Base-by-base conservation (phyloP, 306 rosid species). In the Ammopiptanthus mongolicus region DNA sequence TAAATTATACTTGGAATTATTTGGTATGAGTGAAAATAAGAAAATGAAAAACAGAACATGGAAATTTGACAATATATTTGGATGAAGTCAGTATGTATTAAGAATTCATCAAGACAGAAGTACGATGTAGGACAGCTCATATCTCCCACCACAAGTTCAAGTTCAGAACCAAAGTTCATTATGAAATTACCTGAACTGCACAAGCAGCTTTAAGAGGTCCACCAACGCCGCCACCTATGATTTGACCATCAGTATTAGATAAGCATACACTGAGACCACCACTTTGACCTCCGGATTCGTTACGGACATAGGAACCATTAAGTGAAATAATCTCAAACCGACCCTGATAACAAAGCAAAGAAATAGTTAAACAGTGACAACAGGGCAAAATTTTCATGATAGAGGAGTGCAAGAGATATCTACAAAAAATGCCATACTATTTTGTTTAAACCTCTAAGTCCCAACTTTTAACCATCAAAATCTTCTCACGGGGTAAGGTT, bases 211-310 rank as follows among this genome's bases (percentile, higher is more conserved):
- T 90, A 64, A 96, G 78, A 5, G 99, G 92, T 58, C 99, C 99
- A 84, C 96, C 96, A 75, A 96, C 90, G 55, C 98, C 98, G 65
- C 99, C 99, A 65, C 99, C 99, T 57, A 96, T 78, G 71, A 96
- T 90, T 82, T 92, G 94, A 21, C 99, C 99, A 84, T 96, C 89
- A 25, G 94, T 55, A 81, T 72, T 90, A 25, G 94, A 86, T 59
- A 96, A 82, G 80, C 98, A 90, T 69, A 92, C 92, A 78, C 99
- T 96, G 19, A 96, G 92, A 59, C 97, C 99, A 8, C 99, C 99
- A 3, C 84, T 51, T 76, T 90, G 90, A 70, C 84, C 87, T 55
- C 94, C 97, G 7, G 67, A 33, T 75, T 88, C 97, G 19, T 91
- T 89, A 71, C 92, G 93, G n/a, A 96, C 84, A 68, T 90, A 96